These are phyloP conservation scores for Dothistroma pini DNA, from an alignment of 2,329 filamentous ascomycete genomes.

Conservation along the genomic window DNA sequence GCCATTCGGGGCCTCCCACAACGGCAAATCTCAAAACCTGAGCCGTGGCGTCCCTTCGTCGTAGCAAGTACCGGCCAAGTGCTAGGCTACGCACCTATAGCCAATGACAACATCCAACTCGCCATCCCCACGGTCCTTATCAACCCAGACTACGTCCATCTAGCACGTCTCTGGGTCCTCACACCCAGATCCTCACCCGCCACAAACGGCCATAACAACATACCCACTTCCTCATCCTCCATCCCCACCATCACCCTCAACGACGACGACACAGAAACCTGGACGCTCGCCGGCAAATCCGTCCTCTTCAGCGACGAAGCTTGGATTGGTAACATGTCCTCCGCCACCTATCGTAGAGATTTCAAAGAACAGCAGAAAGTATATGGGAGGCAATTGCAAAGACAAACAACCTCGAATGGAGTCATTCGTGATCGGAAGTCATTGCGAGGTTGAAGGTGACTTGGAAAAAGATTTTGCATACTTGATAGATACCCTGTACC, in stretches of 20 bases:
- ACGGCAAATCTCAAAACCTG: conserved; percentile 28
- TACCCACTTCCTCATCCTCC: not conserved
- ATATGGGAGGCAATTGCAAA: conserved; percentile 16
- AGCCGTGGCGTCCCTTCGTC: conserved; percentile 32
- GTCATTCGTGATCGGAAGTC: conserved; percentile 4
- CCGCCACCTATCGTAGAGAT: conserved; percentile 14
- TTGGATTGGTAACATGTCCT: conserved; percentile 25
- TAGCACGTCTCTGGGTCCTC: conserved; percentile 38
- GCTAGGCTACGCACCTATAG: conserved; percentile 31
- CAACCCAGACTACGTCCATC: conserved; percentile 32
- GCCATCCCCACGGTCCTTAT: conserved; percentile 31
- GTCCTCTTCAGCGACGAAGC: conserved; percentile 40
- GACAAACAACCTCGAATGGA: conserved; percentile 1
- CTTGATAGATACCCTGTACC: conserved; percentile 16
- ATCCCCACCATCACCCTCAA: not conserved
- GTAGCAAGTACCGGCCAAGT: conserved; percentile 28
- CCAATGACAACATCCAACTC: conserved; percentile 20
- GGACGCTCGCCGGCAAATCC: conserved; percentile 41
- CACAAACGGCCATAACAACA: conserved; percentile 2
- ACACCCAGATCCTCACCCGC: conserved; percentile 27
- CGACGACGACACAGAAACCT: conserved; percentile 24
- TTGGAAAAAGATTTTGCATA: not conserved
- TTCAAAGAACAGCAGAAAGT: conserved; percentile 22
- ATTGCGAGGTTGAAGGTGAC: not conserved
- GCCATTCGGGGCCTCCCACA: conserved; percentile 34